phyloP scores from a whole-genome alignment of 306 rosid species.

The Vigna nakashimae region DNA sequence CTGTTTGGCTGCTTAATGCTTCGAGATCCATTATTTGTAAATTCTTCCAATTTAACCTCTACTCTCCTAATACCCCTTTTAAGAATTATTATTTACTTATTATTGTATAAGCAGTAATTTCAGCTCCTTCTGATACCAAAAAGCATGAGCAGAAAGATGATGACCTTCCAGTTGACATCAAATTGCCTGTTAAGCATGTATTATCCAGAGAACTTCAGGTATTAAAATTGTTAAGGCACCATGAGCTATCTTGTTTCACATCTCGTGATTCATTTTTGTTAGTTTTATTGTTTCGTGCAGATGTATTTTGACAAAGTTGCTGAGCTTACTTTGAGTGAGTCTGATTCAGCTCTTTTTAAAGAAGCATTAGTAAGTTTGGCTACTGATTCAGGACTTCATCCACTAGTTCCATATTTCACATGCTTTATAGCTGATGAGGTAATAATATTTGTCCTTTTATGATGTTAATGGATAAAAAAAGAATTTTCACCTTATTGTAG shows the following conservation, averaged over 20 bases:
- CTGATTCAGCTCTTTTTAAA: slow-evolving; percentile 75
- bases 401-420: slow-evolving; percentile 87
- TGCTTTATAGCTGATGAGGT: slow-evolving; percentile 94
- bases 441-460: slow-evolving; percentile 31
- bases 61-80: neutral
- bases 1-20: slow-evolving; percentile 26
- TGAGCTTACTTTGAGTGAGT: slow-evolving; percentile 65
- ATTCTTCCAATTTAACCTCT: slow-evolving; percentile 31
- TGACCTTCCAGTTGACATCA: slow-evolving; percentile 75
- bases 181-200: slow-evolving; percentile 79
- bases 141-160: slow-evolving; percentile 75
- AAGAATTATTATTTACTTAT: slow-evolving; percentile 5
- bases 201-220: slow-evolving; percentile 93
- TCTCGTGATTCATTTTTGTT: slow-evolving; percentile 40
- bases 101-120: slow-evolving; percentile 54
- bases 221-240: slow-evolving; percentile 30
- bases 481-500: slow-evolving; percentile 18
- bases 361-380: slow-evolving; percentile 87
- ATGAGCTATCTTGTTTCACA: slow-evolving; percentile 35
- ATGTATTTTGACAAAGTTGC: slow-evolving; percentile 86
- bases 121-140: slow-evolving; percentile 67
- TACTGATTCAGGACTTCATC: slow-evolving; percentile 91
- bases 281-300: slow-evolving; percentile 53
- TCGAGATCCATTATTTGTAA: slow-evolving; percentile 10
- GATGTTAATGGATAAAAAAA: slow-evolving; percentile 33